A percentile compares a stretch with the other conserved stretches of the same genome.
These are phyloP conservation scores for Candida saitoana DNA, from an alignment of 805 yeast species.

Conservation along the genomic window DNA sequence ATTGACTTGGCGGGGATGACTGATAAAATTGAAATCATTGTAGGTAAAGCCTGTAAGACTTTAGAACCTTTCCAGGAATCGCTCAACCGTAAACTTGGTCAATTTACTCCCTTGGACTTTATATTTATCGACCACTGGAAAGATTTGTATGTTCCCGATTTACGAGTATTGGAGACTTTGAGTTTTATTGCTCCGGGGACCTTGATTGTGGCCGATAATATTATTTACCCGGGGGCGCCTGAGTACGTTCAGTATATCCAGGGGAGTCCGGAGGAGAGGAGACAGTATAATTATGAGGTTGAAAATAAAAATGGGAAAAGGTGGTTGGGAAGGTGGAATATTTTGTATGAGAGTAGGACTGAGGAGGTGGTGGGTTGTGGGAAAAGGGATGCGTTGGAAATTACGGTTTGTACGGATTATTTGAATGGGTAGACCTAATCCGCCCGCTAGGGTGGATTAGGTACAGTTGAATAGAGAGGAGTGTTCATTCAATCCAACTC, in stretches of 20 bases:
- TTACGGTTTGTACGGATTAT: constrained; percentile 28
- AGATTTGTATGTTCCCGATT: constrained; percentile 36
- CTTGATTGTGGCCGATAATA: constrained; percentile 36
- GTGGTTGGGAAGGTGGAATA: constrained; percentile 38
- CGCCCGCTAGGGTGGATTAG: not conserved
- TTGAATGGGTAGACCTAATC: constrained; percentile 18
- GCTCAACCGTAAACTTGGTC: constrained; percentile 4
- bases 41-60: constrained; percentile 28
- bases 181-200: constrained; percentile 39
- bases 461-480: too few species aligned
- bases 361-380: constrained; percentile 14
- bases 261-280: constrained; percentile 33
- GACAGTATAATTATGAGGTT: constrained; percentile 21
- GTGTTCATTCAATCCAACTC: too few species aligned
- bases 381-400: constrained; percentile 25
- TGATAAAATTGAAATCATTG: constrained; percentile 25
- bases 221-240: constrained; percentile 32
- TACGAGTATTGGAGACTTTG: constrained; percentile 37
- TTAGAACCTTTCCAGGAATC: constrained; percentile 23
- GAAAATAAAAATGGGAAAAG: constrained; percentile 24
- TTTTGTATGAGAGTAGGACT: constrained; percentile 33
- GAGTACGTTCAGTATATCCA: constrained; percentile 37
- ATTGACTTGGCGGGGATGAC: constrained; percentile 33
- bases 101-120: constrained; percentile 26
- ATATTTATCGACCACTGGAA: constrained; percentile 41